phyloP scores from a whole-genome alignment of 1,284 basidiomycete species.

The Leccinum huronense region DNA sequence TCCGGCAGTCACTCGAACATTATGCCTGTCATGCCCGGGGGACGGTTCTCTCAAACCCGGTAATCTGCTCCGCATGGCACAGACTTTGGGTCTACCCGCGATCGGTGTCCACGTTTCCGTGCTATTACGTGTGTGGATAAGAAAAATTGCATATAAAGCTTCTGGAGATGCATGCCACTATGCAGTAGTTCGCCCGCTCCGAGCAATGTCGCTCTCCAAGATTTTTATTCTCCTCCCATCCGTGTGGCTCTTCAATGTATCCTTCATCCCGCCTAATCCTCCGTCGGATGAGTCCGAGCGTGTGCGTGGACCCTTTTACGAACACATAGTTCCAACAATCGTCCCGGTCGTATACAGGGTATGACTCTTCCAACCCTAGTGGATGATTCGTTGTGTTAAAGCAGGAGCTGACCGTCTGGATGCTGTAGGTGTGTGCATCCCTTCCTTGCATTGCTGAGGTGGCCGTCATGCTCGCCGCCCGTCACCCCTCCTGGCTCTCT shows the following conservation, averaged over 20 bases:
- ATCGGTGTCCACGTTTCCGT: no score
- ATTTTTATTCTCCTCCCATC: background rate
- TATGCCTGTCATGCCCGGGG: no score
- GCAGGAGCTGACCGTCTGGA: background rate
- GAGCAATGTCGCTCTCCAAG: background rate
- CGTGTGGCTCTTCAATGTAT: background rate
- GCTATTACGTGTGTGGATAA: no score
- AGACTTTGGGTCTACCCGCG: no score
- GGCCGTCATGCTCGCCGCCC: conserved; percentile 21
- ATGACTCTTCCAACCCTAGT: background rate
- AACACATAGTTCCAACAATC: background rate
- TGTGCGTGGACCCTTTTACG: background rate
- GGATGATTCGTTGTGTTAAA: background rate
- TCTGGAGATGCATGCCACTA: no score
- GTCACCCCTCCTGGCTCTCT: conserved; percentile 23
- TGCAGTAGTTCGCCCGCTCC: no score
- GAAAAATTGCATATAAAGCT: no score
- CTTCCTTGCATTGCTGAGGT: background rate
- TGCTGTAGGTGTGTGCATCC: background rate
- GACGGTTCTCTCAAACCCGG: no score
- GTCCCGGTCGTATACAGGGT: background rate
- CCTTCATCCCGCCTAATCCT: background rate
- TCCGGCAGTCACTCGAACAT: no score
- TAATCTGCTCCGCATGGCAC: no score
- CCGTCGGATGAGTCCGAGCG: background rate